A percentile compares a stretch with the other conserved stretches of the same genome.
Evolutionary conservation across 305 asterid genomes (phyloP).

Genomic region (Solanum hybrid): DNA sequence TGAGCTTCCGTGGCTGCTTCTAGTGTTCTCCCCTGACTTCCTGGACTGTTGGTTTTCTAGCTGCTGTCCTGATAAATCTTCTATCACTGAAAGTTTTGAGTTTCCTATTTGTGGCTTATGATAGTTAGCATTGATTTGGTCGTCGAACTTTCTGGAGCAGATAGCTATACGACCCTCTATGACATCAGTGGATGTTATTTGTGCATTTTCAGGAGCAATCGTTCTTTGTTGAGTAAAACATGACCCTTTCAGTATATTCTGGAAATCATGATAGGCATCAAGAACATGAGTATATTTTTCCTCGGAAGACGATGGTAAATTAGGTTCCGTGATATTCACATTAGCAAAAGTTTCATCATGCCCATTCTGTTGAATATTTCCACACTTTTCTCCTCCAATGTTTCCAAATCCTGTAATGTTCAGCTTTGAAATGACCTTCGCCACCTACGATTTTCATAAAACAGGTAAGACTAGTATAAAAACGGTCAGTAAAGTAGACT

Average conservation of each 20-base stretch:
- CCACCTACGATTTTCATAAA: slow-evolving; percentile 25
- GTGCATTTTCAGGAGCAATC: background rate
- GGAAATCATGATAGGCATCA: slow-evolving; percentile 10
- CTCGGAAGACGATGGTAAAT: slow-evolving; percentile 12
- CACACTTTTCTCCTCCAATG: slow-evolving; percentile 19
- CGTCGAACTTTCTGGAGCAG: slow-evolving; percentile 5
- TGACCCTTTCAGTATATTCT: slow-evolving; percentile 5
- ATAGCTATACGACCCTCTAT: slow-evolving; percentile 3
- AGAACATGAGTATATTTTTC: slow-evolving; percentile 4
- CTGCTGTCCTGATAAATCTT: slow-evolving; percentile 12
- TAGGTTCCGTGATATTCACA: slow-evolving; percentile 14
- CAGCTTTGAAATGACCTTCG: slow-evolving; percentile 40
- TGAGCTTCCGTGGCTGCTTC: slow-evolving; percentile 23
- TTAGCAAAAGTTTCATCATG: slow-evolving; percentile 14
- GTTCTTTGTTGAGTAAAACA: slow-evolving; percentile 9
- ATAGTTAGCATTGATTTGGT: slow-evolving; percentile 11
- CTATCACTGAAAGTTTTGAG: slow-evolving; percentile 5
- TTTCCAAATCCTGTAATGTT: slow-evolving; percentile 21
- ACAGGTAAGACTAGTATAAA: background rate
- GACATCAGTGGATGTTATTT: background rate
- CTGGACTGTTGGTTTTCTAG: slow-evolving; percentile 14
- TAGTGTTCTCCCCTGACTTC: slow-evolving; percentile 15
- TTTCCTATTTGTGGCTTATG: slow-evolving; percentile 1
- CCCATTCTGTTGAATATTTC: slow-evolving; percentile 17
- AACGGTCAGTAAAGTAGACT: background rate